Conservation (phyloP, 495 filamentous ascomycete species). For the Thozetella sp. region DNA sequence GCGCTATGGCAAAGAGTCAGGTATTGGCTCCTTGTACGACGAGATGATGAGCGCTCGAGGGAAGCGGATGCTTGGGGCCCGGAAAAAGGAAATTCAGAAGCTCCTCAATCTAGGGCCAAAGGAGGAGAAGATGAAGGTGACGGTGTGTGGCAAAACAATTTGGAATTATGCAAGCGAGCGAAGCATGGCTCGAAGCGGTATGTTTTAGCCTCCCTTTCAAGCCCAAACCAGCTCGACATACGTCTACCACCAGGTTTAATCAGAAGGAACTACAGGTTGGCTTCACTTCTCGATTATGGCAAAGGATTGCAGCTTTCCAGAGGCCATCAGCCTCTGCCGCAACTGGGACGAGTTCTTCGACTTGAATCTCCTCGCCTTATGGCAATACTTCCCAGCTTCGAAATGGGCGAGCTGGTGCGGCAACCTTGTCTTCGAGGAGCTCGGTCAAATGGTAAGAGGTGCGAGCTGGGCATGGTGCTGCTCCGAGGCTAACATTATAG, state of each 20-base stretch:
- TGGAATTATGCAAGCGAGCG: conserved; percentile 57
- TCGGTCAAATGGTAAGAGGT: conserved; percentile 39
- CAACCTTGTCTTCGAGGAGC: conserved; percentile 33
- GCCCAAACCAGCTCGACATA: neutral
- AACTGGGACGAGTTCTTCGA: conserved; percentile 58
- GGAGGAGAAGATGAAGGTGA: conserved; percentile 42
- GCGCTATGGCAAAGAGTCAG: conserved; percentile 20
- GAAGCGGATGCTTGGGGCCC: conserved; percentile 2
- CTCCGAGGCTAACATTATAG: conserved; percentile 9
- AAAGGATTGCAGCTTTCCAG: conserved; percentile 44
- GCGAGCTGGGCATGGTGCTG: neutral
- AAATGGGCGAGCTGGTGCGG: conserved; percentile 45
- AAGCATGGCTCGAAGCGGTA: conserved; percentile 42
- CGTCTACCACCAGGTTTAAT: neutral
- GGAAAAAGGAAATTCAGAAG: conserved; percentile 8
- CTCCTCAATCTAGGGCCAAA: conserved; percentile 8
- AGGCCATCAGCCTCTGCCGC: conserved; percentile 52
- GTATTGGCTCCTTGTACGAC: conserved; percentile 11
- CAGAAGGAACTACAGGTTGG: conserved; percentile 32
- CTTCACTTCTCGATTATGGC: conserved; percentile 57
- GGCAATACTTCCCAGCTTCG: conserved; percentile 51
- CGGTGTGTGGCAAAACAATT: conserved; percentile 51
- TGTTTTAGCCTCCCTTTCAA: too few relatives aligned
- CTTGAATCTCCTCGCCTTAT: conserved; percentile 44
- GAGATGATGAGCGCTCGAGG: conserved; percentile 1